phyloP scores from a whole-genome alignment of 2,329 filamentous ascomycete genomes.

The Zymoseptoria pseudotritici region DNA sequence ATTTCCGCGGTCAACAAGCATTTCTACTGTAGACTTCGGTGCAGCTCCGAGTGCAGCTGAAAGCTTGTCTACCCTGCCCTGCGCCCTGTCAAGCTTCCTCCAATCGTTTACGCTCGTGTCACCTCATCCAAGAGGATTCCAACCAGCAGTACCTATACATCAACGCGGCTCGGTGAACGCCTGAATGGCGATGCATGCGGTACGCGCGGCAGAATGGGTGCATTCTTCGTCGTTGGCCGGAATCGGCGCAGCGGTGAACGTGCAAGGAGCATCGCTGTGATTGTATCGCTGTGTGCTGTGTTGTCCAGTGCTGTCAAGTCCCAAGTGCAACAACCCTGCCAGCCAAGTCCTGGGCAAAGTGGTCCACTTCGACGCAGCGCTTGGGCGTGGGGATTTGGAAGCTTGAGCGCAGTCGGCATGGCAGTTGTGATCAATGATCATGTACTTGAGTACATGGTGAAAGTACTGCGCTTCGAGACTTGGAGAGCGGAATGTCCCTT shows the following conservation, averaged over 20 bases:
- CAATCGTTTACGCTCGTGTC: neutral
- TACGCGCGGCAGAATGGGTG: neutral
- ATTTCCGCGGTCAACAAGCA: neutral
- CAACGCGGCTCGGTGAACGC: neutral
- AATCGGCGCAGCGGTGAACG: neutral
- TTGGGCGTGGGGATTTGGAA: neutral
- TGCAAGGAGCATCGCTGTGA: neutral
- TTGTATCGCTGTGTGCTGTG: neutral
- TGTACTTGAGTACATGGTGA: neutral
- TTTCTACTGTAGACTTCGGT: neutral
- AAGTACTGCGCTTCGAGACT: neutral
- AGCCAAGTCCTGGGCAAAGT: neutral
- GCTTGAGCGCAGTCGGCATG: neutral
- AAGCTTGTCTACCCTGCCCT: neutral
- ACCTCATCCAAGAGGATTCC: neutral
- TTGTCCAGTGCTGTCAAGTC: neutral
- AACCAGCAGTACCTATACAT: neutral
- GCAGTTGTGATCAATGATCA: neutral
- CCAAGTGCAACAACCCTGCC: neutral
- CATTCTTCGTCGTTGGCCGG: neutral
- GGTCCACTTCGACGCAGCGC: neutral
- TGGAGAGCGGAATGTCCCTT: neutral
- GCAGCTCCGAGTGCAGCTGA: neutral
- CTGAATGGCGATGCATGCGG: neutral
- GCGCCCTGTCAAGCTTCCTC: neutral